Evolutionary conservation across 1,139 yeast species (phyloP), one percentile per base, ranked within the genome.

Genomic region (Yamadazyma buinensis): DNA sequence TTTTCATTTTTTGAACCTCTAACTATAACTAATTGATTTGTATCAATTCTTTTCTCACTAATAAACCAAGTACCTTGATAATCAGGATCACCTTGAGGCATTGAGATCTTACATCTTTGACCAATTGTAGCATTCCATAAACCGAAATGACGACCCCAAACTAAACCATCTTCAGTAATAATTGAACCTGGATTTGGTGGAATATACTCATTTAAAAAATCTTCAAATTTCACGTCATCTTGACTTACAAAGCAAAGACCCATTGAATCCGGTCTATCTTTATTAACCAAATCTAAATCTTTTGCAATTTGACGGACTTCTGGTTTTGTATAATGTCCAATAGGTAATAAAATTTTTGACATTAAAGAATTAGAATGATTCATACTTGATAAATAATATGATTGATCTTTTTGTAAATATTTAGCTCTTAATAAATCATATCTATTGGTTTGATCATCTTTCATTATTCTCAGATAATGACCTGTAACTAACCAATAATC

Each of bases 91-190:
- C 81, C 82, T 3, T 70, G 75, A 41, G 75, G 72, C 4, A 58
- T 74, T 47, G 81, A 80, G 1, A 58, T 71, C 15, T 57, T 73
- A 30, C 51, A 42, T 22, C 80, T 75, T 59, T 92, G 98, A 1
- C 98, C 98, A 19, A 92, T 79, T 0, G 99, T 92, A 12, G 88
- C 94, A 37, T 84, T 80, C 97, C 98, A 94, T 17, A 94, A 54
- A 0, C 98, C 99, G 28, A 72, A 62, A 52, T 90, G 97, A 34
- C 59, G 53, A 0, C 96, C 97, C 76, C 95, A 88, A 1, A 82
- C 70, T 35, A 59, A 64, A 4, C 94, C 95, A 44, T 79, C 84
- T 37, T 72, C 72, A 0, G 92, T 83, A 15, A 87, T 70, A 9
- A 90, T 77, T 42, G 84, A 72, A 0, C 97, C 97, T 1, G 88